Conservation (phyloP, 75 land plant species). For the Chamaecyparis obtusa region DNA sequence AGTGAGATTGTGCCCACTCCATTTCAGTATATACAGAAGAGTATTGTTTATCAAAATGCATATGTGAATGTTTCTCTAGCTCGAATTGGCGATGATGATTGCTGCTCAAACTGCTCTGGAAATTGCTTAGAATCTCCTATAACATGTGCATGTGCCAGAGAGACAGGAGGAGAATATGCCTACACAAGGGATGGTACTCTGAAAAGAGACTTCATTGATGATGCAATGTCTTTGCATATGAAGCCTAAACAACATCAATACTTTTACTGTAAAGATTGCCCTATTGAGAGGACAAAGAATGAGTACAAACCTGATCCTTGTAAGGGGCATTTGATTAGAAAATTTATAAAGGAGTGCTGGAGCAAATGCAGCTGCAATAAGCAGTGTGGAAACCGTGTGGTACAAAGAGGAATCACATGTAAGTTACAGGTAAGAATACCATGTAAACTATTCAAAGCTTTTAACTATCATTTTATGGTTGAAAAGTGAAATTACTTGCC, state of each 20-base stretch:
- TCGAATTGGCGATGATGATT: conserved; percentile 78
- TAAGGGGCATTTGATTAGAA: conserved; percentile 73
- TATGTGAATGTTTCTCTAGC: conserved; percentile 68
- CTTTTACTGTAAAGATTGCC: conserved; percentile 62
- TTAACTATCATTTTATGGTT: background rate
- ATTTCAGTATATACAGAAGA: conserved; percentile 58
- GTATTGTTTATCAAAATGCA: conserved; percentile 60
- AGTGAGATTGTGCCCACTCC: conserved; percentile 36
- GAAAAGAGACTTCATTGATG: conserved; percentile 41
- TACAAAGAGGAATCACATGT: conserved; percentile 69
- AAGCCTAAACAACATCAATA: conserved; percentile 25
- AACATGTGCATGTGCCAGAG: conserved; percentile 86
- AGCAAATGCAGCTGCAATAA: conserved; percentile 80
- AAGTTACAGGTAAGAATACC: conserved; percentile 60
- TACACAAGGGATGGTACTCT: conserved; percentile 62
- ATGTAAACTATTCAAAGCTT: background rate
- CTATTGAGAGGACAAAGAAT: conserved; percentile 61
- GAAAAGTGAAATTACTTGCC: background rate
- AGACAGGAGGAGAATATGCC: conserved; percentile 88
- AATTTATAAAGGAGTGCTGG: conserved; percentile 97
- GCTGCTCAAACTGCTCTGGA: conserved; percentile 74
- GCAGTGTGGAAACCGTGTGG: conserved; percentile 88
- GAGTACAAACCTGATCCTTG: conserved; percentile 42
- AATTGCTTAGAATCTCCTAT: conserved; percentile 57
- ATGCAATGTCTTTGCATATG: conserved; percentile 33